phyloP scores from a whole-genome alignment of 306 rosid species.

The Rosa chinensis region DNA sequence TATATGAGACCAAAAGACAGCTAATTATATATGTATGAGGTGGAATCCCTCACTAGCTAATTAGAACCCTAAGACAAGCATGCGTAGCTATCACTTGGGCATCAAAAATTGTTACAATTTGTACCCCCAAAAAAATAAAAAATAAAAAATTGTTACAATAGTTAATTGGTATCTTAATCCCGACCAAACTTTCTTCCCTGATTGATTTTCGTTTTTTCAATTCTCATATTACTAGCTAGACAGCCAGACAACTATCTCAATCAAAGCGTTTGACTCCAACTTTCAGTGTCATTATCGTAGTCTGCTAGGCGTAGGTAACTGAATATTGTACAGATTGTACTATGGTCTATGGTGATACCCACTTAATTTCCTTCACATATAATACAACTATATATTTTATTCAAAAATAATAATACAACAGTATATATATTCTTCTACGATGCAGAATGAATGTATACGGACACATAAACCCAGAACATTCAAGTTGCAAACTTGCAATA shows the following conservation, averaged over 20 bases:
- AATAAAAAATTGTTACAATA: too few relatives aligned
- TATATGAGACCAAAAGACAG: too few relatives aligned
- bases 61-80: neutral
- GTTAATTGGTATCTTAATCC: neutral
- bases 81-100: neutral
- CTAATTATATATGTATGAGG: neutral
- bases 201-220: neutral
- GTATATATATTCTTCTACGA: neutral
- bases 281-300: neutral
- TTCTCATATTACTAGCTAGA: neutral
- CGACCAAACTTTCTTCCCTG: neutral
- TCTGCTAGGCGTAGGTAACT: neutral
- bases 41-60: neutral
- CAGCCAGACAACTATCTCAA: neutral
- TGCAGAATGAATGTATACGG: neutral
- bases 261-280: neutral
- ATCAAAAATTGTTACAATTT: too few relatives aligned
- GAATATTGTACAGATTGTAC: neutral
- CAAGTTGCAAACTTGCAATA: too few relatives aligned
- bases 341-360: neutral
- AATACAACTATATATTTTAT: neutral
- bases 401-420: too few relatives aligned
- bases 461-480: neutral
- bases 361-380: neutral
- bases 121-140: too few relatives aligned